A percentile compares a stretch with the other conserved stretches of the same genome.
Evolutionary conservation across 331 rosid species (phyloP).

Genomic region (Arachis monticola): DNA sequence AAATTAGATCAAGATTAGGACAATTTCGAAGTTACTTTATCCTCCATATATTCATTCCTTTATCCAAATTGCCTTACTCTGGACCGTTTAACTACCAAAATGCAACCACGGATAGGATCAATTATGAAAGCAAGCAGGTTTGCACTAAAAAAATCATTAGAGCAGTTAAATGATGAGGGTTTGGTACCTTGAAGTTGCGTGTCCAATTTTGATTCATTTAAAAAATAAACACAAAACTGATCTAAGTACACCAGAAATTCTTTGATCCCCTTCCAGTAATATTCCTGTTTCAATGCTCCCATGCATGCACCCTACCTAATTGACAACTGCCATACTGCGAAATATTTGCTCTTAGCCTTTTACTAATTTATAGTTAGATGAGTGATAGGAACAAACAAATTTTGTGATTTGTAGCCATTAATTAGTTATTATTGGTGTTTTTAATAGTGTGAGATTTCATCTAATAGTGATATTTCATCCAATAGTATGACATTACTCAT

Average conservation of each 20-base stretch:
- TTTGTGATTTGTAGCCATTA: no score
- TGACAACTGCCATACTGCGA: not conserved
- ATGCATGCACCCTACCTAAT: not conserved
- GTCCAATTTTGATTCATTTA: not conserved
- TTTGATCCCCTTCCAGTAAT: not conserved
- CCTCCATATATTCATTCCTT: no score
- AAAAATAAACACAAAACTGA: not conserved
- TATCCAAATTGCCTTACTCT: not conserved
- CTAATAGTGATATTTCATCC: no score
- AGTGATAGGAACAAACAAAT: no score
- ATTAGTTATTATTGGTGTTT: no score
- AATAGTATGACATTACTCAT: no score
- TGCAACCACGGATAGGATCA: not conserved
- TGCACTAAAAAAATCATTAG: not conserved
- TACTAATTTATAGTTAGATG: not conserved
- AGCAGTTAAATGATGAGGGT: not conserved
- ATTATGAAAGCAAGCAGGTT: not conserved
- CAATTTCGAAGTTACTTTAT: no score
- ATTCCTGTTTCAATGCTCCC: not conserved
- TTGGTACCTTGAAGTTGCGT: no score
- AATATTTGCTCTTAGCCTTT: not conserved
- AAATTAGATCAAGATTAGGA: no score
- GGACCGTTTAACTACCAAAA: not conserved
- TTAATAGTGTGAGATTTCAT: no score
- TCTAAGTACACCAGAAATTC: not conserved